Percentiles rank a stretch among this genome's conserved stretches.
These are phyloP conservation scores for Colletotrichum karsti DNA, from an alignment of 2,329 filamentous ascomycete genomes.

Conservation along the genomic window DNA sequence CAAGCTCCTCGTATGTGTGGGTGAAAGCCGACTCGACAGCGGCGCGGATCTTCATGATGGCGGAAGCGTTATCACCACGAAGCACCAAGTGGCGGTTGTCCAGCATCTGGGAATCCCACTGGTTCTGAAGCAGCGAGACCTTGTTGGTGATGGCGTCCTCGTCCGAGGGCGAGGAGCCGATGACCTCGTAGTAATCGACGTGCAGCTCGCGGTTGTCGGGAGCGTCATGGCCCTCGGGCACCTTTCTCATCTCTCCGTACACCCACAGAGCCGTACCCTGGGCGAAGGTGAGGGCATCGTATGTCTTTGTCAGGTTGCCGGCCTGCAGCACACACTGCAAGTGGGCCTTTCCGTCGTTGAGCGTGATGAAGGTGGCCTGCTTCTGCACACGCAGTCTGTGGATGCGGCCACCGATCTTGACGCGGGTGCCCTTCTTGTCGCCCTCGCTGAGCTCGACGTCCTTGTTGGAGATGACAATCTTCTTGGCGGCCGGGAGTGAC, in stretches of 20 bases:
- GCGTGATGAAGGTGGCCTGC: slow-evolving; percentile 85
- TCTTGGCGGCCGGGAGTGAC: slow-evolving; percentile 76
- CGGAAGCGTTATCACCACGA: slow-evolving; percentile 83
- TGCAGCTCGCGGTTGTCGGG: slow-evolving; percentile 88
- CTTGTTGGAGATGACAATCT: slow-evolving; percentile 80
- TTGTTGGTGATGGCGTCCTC: slow-evolving; percentile 92
- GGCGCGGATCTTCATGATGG: slow-evolving; percentile 87
- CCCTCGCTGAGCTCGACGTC: slow-evolving; percentile 68
- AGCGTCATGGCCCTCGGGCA: slow-evolving; percentile 80
- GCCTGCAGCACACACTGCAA: slow-evolving; percentile 83
- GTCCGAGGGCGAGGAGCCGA: slow-evolving; percentile 82
- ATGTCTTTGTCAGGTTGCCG: slow-evolving; percentile 87
- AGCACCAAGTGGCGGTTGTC: slow-evolving; percentile 87
- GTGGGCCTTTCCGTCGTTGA: slow-evolving; percentile 84
- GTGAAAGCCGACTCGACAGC: slow-evolving; percentile 84
- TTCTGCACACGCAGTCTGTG: slow-evolving; percentile 85
- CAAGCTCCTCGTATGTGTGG: slow-evolving; percentile 78
- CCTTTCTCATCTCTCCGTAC: slow-evolving; percentile 82
- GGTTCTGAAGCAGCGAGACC: slow-evolving; percentile 56
- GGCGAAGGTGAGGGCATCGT: slow-evolving; percentile 86
- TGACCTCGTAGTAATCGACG: slow-evolving; percentile 87
- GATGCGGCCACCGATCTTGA: slow-evolving; percentile 83
- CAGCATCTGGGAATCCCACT: slow-evolving; percentile 71
- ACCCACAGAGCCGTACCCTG: slow-evolving; percentile 89
- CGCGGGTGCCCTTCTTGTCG: slow-evolving; percentile 72